Evolutionary conservation across 2,329 filamentous ascomycete genomes (phyloP), one percentile per base, ranked within the genome.

Genomic region (Aspergillus versicolor): DNA sequence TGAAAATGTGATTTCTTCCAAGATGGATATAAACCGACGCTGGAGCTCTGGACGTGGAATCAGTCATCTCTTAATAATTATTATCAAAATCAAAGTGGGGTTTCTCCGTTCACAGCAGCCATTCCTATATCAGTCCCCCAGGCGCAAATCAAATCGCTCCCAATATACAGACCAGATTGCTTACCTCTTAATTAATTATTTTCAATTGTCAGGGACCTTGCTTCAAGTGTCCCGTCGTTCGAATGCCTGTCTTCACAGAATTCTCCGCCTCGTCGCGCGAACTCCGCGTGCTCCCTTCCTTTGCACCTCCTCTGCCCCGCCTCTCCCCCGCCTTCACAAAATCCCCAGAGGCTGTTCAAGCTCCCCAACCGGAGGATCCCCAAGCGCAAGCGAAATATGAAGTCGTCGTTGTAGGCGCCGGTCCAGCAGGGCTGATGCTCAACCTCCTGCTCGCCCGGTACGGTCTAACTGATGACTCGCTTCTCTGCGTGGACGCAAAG

Each of bases 401-500:
- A 60, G 75, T 79, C 2, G 66, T 79, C 2, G 63, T 79, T 12
- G 69, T 72, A 11, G 77, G 77, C 42, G 75, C 73, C 34, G 77
- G 77, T 9, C 77, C 77, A 1, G 73, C 76, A 9, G 77, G 77
- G 3, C 66, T 79, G 1, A 74, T 78, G 64, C 66, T 78, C 7
- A 65, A 71, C 19, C 61, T 78, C 2, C 69, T 77, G 9, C 70
- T 81, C 19, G 72, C 77, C 7, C 75, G 77, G 27, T 77, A 77
- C 55, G 77, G 77, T 13, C 63, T 80, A 17, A 66, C 58, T 22
- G 75, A 77, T 47, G 63, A 68, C 19, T 76, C 75, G 1, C 63
- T 79, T 7, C 64, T 78, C 4, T 79, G 76, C 61, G 64, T 79
- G 30, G 77, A 80, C 56, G 65, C 72, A 2, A 79, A 77, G 52